A percentile compares a stretch with the other conserved stretches of the same genome.
These are phyloP conservation scores for Kodamaea fukazawae DNA, from an alignment of 805 yeast species.

Conservation along the genomic window DNA sequence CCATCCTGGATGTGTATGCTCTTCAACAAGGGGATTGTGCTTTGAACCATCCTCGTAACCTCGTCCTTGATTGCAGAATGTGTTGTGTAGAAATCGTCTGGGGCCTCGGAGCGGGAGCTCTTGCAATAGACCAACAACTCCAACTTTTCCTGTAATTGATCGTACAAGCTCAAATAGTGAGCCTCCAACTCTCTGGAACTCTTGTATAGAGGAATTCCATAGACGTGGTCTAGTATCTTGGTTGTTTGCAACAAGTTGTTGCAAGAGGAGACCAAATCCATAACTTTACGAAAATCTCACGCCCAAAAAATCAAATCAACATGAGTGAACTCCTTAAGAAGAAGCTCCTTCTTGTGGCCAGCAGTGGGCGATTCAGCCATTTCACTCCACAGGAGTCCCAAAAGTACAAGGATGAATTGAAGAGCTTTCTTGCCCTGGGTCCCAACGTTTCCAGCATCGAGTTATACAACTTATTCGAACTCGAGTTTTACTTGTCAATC, in stretches of 20 bases:
- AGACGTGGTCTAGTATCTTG: slow-evolving; percentile 27
- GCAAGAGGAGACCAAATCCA: slow-evolving; percentile 18
- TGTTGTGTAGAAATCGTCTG: slow-evolving; percentile 1
- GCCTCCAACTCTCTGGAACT: slow-evolving; percentile 18
- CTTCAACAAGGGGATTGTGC: slow-evolving; percentile 7
- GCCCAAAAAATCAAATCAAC: too few relatives aligned
- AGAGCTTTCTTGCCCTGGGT: slow-evolving; percentile 26
- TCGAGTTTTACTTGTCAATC: slow-evolving; percentile 66
- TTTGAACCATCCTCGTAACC: slow-evolving; percentile 4
- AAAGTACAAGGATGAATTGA: slow-evolving; percentile 40
- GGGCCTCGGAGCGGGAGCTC: slow-evolving; percentile 12
- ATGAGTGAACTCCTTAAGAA: slow-evolving; percentile 27
- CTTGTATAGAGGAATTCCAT: slow-evolving; percentile 28
- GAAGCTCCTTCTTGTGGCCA: slow-evolving; percentile 49
- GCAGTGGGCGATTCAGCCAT: slow-evolving; percentile 49
- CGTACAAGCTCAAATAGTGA: slow-evolving; percentile 25
- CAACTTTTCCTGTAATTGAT: slow-evolving; percentile 21
- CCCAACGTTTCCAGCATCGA: slow-evolving; percentile 45
- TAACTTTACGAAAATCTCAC: slow-evolving; percentile 1
- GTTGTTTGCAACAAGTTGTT: slow-evolving; percentile 21
- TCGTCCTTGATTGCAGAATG: slow-evolving; percentile 5
- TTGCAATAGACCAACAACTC: slow-evolving; percentile 30
- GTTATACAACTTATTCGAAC: slow-evolving; percentile 58
- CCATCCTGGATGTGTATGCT: slow-evolving; percentile 5
- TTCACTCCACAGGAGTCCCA: slow-evolving; percentile 46